A percentile compares a stretch with the other conserved stretches of the same genome.
Conservation (phyloP, 257 asterid genomes). For the Solanum habrochaites region DNA sequence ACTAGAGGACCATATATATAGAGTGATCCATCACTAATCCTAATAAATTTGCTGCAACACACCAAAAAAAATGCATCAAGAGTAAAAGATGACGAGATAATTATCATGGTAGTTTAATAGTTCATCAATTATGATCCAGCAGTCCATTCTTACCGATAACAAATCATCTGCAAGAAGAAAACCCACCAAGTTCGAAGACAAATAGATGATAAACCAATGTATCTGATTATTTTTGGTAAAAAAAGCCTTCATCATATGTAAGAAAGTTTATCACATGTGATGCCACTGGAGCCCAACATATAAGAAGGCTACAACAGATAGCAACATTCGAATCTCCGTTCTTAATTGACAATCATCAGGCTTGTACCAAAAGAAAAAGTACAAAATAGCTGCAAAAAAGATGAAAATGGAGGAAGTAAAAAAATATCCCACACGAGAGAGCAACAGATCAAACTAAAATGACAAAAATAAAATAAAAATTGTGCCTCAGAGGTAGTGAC, state of each 20-base stretch:
- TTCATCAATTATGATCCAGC: not conserved
- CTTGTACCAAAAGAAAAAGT: not conserved
- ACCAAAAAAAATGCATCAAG: not conserved
- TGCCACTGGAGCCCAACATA: not conserved
- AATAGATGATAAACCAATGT: not conserved
- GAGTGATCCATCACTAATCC: not conserved
- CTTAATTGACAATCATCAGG: not conserved
- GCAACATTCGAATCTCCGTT: slow-evolving; percentile 2
- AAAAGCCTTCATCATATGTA: not conserved
- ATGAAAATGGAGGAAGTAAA: too few species aligned
- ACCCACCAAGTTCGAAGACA: not conserved
- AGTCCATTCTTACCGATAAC: not conserved
- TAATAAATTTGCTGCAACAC: not conserved
- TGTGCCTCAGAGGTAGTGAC: slow-evolving; percentile 54
- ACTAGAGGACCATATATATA: not conserved
- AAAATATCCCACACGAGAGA: not conserved
- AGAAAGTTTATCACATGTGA: not conserved
- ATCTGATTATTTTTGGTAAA: not conserved
- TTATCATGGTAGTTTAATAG: not conserved
- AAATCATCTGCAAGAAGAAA: not conserved
- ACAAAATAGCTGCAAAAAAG: not conserved
- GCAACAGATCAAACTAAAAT: not conserved
- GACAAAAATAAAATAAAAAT: not conserved
- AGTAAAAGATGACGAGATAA: not conserved
- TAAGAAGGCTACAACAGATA: not conserved